phyloP scores from a whole-genome alignment of 495 filamentous ascomycete genomes.

The Penicillium waksmanii region DNA sequence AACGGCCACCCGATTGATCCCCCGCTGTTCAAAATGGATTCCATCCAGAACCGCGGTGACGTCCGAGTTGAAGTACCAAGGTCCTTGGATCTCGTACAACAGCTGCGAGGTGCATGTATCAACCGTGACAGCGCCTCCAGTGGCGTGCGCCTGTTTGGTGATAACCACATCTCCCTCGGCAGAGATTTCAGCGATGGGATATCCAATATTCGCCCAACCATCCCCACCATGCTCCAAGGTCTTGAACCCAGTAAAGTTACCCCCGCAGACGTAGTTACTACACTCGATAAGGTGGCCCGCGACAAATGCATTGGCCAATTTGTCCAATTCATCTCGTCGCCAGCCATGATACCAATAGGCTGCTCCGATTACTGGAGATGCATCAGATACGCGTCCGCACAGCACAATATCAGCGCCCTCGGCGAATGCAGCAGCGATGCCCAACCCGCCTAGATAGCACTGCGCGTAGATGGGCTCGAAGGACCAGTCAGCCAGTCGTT shows the following conservation, averaged over 20 bases:
- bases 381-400: conserved; percentile 59
- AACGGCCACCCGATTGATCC: conserved; percentile 38
- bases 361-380: conserved; percentile 55
- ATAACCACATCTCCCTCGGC: conserved; percentile 50
- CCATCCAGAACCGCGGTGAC: conserved; percentile 56
- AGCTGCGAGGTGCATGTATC: conserved; percentile 59
- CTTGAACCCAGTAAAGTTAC: conserved; percentile 63
- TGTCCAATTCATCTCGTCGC: conserved; percentile 45
- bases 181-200: conserved; percentile 62
- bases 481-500: conserved; percentile 49
- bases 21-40: conserved; percentile 50
- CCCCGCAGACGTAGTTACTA: conserved; percentile 57
- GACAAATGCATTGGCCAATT: conserved; percentile 55
- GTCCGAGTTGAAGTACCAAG: conserved; percentile 60
- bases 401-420: conserved; percentile 62
- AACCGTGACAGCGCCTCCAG: conserved; percentile 44
- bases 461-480: conserved; percentile 60
- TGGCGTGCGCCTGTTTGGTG: conserved; percentile 43
- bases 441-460: conserved; percentile 56
- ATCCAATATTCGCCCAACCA: conserved; percentile 54
- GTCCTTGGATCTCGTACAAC: conserved; percentile 64
- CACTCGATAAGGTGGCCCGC: conserved; percentile 62
- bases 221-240: conserved; percentile 37
- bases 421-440: conserved; percentile 51
- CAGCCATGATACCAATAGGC: conserved; percentile 54